These are phyloP conservation scores for Vigna reflexopilosa DNA, from an alignment of 306 rosid species.

Conservation along the genomic window DNA sequence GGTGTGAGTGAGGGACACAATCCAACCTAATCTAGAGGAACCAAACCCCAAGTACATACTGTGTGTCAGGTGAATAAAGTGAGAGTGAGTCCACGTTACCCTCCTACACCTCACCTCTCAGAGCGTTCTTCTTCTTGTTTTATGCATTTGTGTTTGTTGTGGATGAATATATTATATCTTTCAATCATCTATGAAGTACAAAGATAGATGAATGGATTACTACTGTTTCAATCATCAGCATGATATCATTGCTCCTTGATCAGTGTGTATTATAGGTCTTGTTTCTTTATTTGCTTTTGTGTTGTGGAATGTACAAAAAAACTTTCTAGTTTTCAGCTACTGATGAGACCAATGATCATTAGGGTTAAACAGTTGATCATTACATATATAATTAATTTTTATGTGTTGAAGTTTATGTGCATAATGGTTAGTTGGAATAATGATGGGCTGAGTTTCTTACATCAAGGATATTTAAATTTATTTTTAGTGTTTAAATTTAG, in stretches of 20 bases:
- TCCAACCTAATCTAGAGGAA: slow-evolving; percentile 26
- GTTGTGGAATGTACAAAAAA: not conserved
- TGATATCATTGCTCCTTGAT: slow-evolving; percentile 30
- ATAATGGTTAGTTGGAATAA: no score
- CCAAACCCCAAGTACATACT: slow-evolving; percentile 34
- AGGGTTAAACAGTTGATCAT: no score
- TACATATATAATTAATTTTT: no score
- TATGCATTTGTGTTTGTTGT: not conserved
- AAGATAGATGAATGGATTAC: slow-evolving; percentile 28
- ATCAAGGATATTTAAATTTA: no score
- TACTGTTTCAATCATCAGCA: slow-evolving; percentile 41
- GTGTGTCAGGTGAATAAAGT: slow-evolving; percentile 55
- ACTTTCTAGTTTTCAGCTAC: not conserved
- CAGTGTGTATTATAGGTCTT: not conserved
- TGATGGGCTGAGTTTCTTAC: no score
- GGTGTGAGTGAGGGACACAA: slow-evolving; percentile 41
- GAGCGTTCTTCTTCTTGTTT: not conserved
- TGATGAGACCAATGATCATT: no score
- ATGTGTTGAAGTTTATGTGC: no score
- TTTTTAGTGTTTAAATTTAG: no score
- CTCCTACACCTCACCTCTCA: slow-evolving; percentile 21
- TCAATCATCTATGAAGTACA: not conserved
- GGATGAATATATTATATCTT: slow-evolving; percentile 7
- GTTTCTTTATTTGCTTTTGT: slow-evolving; percentile 4
- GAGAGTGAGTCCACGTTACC: slow-evolving; percentile 45